phyloP scores from a whole-genome alignment of 352 stramenopile species.

The Elongisporangium anandrum region DNA sequence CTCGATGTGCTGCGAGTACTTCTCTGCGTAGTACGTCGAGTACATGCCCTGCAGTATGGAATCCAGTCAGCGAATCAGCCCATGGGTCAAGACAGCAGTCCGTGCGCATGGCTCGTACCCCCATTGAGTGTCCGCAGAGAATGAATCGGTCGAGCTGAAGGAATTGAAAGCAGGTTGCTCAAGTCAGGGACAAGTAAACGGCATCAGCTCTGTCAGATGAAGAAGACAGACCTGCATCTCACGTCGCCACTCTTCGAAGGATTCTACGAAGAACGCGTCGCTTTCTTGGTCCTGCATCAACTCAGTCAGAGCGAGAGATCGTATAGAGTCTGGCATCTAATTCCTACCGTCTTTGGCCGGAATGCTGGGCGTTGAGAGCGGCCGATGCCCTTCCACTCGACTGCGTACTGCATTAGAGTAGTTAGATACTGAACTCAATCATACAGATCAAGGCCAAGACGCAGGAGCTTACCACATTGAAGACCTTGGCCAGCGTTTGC shows the following conservation, averaged over 20 bases:
- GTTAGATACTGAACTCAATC: too few relatives aligned
- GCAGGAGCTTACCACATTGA: constrained; percentile 60
- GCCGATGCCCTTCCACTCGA: constrained; percentile 80
- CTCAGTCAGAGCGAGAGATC: not conserved
- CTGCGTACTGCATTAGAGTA: constrained; percentile 60
- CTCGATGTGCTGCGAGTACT: constrained; percentile 66
- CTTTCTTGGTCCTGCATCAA: constrained; percentile 49
- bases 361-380: constrained; percentile 63
- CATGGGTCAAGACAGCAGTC: not conserved
- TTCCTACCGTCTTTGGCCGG: constrained; percentile 41
- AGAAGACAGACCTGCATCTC: constrained; percentile 28
- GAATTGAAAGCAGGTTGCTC: not conserved
- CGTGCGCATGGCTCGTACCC: constrained; percentile 30
- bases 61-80: not conserved
- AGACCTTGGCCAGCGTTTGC: constrained; percentile 68
- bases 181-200: not conserved
- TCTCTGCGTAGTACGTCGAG: constrained; percentile 69
- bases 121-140: constrained; percentile 76
- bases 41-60: constrained; percentile 51
- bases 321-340: too few relatives aligned
- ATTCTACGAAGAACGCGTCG: constrained; percentile 81
- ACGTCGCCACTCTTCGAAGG: constrained; percentile 67
- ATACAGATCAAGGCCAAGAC: not conserved
- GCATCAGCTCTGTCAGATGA: not conserved
- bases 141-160: constrained; percentile 69